A percentile compares a stretch with the other conserved stretches of the same genome.
Evolutionary conservation across 257 asterid genomes (phyloP).

Genomic region (Paulownia fortunei): DNA sequence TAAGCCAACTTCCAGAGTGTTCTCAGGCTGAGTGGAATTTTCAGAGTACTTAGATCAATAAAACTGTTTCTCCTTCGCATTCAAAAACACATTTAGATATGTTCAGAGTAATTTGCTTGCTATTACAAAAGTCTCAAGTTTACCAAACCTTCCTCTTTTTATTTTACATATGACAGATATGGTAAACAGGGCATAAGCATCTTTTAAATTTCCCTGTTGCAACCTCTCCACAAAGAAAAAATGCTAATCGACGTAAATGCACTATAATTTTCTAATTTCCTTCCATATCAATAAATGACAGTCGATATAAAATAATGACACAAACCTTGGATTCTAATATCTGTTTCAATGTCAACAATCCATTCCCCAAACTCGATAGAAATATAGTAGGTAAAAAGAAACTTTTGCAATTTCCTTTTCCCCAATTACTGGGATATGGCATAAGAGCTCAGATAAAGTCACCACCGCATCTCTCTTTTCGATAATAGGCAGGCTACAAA

Average conservation of each 20-base stretch:
- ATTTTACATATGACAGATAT: not conserved
- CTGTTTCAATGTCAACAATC: not conserved
- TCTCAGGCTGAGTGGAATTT: not conserved
- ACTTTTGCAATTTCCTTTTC: not conserved
- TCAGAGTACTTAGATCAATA: not conserved
- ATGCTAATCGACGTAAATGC: not conserved
- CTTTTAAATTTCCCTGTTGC: not conserved
- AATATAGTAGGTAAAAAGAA: not conserved
- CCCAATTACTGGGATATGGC: not conserved
- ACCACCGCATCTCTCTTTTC: not conserved
- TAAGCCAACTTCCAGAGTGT: conserved; percentile 2
- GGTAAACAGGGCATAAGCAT: not conserved
- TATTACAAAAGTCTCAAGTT: not conserved
- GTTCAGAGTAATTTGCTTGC: not conserved
- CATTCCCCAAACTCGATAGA: not conserved
- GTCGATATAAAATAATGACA: not conserved
- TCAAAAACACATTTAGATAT: not conserved
- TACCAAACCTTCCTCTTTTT: not conserved
- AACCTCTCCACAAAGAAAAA: not conserved
- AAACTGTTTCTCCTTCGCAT: not conserved
- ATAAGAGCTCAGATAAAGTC: conserved; percentile 6
- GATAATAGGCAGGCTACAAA: not conserved
- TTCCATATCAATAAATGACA: not conserved
- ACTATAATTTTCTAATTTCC: not conserved
- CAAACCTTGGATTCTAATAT: not conserved